Evolutionary conservation across 768 basidiomycete species (phyloP), one percentile per base, ranked within the genome.

Genomic region (Melanogaster broomeanus): DNA sequence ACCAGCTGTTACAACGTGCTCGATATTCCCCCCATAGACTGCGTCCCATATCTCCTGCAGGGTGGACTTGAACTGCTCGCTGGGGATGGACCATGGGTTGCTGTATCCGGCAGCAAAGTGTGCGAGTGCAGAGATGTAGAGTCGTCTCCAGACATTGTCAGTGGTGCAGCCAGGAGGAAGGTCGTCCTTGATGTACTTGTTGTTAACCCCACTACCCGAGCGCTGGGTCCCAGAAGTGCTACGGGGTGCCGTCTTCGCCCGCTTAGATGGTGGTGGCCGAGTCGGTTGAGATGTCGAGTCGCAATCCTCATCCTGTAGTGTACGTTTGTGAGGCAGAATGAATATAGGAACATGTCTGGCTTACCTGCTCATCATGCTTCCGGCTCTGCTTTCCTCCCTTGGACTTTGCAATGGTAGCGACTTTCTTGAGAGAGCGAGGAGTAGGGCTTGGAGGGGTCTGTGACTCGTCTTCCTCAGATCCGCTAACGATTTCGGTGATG

Each of bases 21-120:
- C 21, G 25, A 55, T 51, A 8, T 48, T 22, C 7, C 38, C 49
- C 7, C 34, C 18, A 18, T 51, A 46, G 33, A 51, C 49, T 1
- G 4, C 27, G 2, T 55, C 27, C 53, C 49, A 55, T 25, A 47
- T 51, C 28, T 19, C 21, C 43, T 55, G 53, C 38, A 55, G 44
- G n/a, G 34, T 21, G 22, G 22, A 13, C 6, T 22, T 37, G 28
- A 55, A 22, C 25, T 31, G 24, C 28, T 42, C 7, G 6, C 31
- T 35, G 15, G 22, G 21, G 16, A 55, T 41, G 15, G 38, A 31
- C 53, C 53, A 55, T 13, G 47, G 47, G 37, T 48, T 39, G 2
- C 27, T 4, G n/a, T 48, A 48, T 40, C 37, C 35, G 2, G 25
- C 27, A 19, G 47, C 47, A 30, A 40, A 48, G 38, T 48, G 47